Evolutionary conservation across 2,329 filamentous ascomycete genomes (phyloP).

Genomic region (Aspergillus cejpii): DNA sequence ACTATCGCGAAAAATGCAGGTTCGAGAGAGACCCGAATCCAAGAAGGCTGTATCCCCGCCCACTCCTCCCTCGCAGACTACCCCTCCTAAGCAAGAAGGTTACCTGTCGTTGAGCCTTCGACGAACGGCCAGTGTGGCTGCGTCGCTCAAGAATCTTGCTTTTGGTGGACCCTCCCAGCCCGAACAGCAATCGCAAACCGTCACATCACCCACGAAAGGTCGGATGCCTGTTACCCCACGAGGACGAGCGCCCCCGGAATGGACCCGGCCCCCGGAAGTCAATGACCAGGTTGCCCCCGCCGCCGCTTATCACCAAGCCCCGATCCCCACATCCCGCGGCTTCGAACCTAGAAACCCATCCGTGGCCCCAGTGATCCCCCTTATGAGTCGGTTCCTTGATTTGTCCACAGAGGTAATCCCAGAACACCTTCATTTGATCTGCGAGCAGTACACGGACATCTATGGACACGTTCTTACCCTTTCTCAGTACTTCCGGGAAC

Average conservation of each 20-base stretch:
- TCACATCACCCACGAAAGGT: constrained; percentile 27
- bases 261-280: constrained; percentile 64
- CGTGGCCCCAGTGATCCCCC: constrained; percentile 59
- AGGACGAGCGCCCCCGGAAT: constrained; percentile 51
- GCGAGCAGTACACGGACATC: constrained; percentile 6
- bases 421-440: constrained; percentile 14
- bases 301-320: constrained; percentile 67
- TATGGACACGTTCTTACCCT: constrained; percentile 25
- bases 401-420: constrained; percentile 73
- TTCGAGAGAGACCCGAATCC: constrained; percentile 28
- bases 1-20: constrained; percentile 37
- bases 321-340: constrained; percentile 70
- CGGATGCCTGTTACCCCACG: constrained; percentile 41
- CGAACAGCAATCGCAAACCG: constrained; percentile 25
- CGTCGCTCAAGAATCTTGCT: constrained; percentile 57
- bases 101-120: constrained; percentile 56
- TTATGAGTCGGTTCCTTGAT: constrained; percentile 78
- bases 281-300: constrained; percentile 60
- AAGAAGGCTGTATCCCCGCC: constrained; percentile 38
- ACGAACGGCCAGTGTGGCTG: constrained; percentile 59
- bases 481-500: constrained; percentile 79
- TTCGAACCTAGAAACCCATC: constrained; percentile 59
- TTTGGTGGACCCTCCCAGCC: constrained; percentile 43
- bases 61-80: constrained; percentile 42
- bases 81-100: constrained; percentile 50